Evolutionary conservation across 1,139 yeast genomes (phyloP).

Genomic region (Yamadazyma diddensiae): DNA sequence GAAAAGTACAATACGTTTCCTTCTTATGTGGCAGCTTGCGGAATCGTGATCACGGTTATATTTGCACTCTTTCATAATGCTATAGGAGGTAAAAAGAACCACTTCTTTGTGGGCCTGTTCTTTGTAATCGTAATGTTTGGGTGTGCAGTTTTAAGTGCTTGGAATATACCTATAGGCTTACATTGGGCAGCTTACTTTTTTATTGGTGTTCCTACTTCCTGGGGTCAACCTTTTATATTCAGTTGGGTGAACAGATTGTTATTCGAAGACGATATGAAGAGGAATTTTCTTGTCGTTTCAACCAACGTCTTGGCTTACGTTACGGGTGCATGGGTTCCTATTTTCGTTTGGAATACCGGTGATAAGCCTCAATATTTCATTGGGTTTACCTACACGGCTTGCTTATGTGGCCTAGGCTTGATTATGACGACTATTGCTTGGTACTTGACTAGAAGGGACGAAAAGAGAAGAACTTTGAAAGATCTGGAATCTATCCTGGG

Average conservation of each 20-base stretch:
- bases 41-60: constrained; percentile 38
- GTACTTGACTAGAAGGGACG: constrained; percentile 34
- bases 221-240: constrained; percentile 47
- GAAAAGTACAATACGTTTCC: constrained; percentile 48
- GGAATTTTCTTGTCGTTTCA: constrained; percentile 47
- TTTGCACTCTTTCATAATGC: constrained; percentile 44
- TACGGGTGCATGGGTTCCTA: constrained; percentile 47
- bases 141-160: constrained; percentile 39
- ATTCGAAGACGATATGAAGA: constrained; percentile 45
- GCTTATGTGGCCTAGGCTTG: constrained; percentile 40
- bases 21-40: constrained; percentile 42
- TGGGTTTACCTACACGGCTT: constrained; percentile 52
- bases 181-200: constrained; percentile 51
- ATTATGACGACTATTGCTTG: constrained; percentile 30
- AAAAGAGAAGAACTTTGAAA: constrained; percentile 32
- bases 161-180: constrained; percentile 46
- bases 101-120: constrained; percentile 31
- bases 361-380: constrained; percentile 45
- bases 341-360: constrained; percentile 49
- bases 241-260: constrained; percentile 53
- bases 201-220: constrained; percentile 44
- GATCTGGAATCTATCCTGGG: too few relatives aligned
- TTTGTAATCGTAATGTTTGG: constrained; percentile 40
- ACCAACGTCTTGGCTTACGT: constrained; percentile 54
- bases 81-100: constrained; percentile 40